Conservation (phyloP, 1,139 yeast species). For the Candida anutae region DNA sequence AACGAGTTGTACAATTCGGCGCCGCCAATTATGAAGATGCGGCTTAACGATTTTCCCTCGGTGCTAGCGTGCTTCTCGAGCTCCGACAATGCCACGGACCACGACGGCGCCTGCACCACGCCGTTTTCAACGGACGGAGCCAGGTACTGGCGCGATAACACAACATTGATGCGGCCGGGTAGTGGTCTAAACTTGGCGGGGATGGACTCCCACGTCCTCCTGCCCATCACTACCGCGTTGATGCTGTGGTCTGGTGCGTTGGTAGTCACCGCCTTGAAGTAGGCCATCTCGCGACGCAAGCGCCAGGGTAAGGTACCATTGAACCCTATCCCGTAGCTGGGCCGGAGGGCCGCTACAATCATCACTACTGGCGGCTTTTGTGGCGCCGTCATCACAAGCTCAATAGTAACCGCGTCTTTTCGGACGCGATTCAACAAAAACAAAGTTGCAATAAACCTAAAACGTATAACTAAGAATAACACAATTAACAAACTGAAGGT, state of each 20-base stretch:
- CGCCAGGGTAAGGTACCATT: slow-evolving; percentile 87
- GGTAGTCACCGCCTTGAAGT: slow-evolving; percentile 69
- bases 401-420: too few species aligned
- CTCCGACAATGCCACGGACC: slow-evolving; percentile 35
- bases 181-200: slow-evolving; percentile 81
- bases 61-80: slow-evolving; percentile 8
- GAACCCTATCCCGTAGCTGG: slow-evolving; percentile 77
- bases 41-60: slow-evolving; percentile 29
- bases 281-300: slow-evolving; percentile 74
- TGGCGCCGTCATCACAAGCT: background rate
- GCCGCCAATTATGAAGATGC: slow-evolving; percentile 85
- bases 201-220: slow-evolving; percentile 93
- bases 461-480: too few species aligned
- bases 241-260: slow-evolving; percentile 20
- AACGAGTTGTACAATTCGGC: slow-evolving; percentile 71
- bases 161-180: slow-evolving; percentile 65
- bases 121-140: slow-evolving; percentile 14
- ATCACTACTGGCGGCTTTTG: slow-evolving; percentile 38
- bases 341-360: slow-evolving; percentile 80
- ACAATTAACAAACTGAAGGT: too few species aligned
- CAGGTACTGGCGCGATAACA: slow-evolving; percentile 47
- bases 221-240: slow-evolving; percentile 92
- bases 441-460: too few species aligned
- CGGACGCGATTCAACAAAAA: too few species aligned
- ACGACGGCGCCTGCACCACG: slow-evolving; percentile 36